These are phyloP conservation scores for Amyloporia xantha DNA, from an alignment of 768 basidiomycete species.

Conservation along the genomic window DNA sequence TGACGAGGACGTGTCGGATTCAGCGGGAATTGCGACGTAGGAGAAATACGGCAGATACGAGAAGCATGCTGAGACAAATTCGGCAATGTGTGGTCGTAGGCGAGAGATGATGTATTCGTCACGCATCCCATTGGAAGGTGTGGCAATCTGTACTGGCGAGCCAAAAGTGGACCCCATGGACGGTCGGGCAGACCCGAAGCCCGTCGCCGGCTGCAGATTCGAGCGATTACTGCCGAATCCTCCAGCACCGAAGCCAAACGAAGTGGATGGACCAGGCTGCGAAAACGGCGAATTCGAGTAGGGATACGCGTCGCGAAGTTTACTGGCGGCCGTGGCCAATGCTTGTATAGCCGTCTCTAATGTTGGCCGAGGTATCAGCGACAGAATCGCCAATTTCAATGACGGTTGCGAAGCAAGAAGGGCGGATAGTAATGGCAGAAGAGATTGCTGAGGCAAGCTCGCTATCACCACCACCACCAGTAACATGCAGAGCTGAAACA, in stretches of 20 bases:
- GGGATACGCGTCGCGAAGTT: constrained; percentile 76
- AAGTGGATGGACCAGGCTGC: constrained; percentile 23
- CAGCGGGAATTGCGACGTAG: constrained; percentile 34
- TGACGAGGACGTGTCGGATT: constrained; percentile 20
- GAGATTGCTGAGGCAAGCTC: constrained; percentile 69
- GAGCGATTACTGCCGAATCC: no score
- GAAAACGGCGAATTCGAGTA: constrained; percentile 52
- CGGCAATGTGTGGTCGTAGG: constrained; percentile 65
- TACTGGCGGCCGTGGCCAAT: constrained; percentile 60
- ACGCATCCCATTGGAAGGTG: constrained; percentile 50
- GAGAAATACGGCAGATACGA: constrained; percentile 87
- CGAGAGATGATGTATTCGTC: constrained; percentile 74
- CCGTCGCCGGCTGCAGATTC: no score
- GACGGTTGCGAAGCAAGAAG: constrained; percentile 62
- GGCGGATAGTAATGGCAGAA: constrained; percentile 66
- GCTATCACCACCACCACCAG: constrained; percentile 37
- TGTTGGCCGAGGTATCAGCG: constrained; percentile 80
- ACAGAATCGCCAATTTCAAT: constrained; percentile 64
- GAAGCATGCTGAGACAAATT: constrained; percentile 70
- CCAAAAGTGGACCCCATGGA: constrained; percentile 1
- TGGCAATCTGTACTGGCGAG: constrained; percentile 6
- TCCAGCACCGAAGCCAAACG: constrained; percentile 25
- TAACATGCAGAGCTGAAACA: background rate
- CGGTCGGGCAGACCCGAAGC: constrained; percentile 22
- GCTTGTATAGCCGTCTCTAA: constrained; percentile 68